phyloP scores from a whole-genome alignment of 148 eudicot genomes.

The Persicaria maculosa region DNA sequence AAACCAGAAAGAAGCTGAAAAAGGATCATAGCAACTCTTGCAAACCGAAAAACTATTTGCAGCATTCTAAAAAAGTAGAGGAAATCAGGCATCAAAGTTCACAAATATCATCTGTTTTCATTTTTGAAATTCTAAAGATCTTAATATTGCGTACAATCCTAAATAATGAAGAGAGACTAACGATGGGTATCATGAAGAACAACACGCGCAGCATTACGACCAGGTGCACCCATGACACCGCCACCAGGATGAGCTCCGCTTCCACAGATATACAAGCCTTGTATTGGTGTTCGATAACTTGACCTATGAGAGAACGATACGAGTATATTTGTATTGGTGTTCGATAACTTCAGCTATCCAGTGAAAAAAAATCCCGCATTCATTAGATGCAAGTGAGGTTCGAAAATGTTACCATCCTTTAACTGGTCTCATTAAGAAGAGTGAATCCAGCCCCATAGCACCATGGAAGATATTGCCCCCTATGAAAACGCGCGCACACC shows the following conservation, averaged over 20 bases:
- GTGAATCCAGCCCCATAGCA: conserved; percentile 91
- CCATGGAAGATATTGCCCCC: conserved; percentile 99
- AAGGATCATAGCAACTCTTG: not conserved
- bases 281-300: conserved; percentile 67
- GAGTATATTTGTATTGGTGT: conserved; percentile 42
- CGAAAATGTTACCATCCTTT: conserved; percentile 78
- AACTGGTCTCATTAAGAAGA: conserved; percentile 87
- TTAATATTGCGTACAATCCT: not conserved
- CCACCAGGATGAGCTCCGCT: conserved; percentile 98
- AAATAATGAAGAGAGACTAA: not conserved
- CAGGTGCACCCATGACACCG: conserved; percentile 97
- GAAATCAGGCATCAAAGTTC: not conserved
- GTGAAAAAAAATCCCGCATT: not conserved
- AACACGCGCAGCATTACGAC: conserved; percentile 81
- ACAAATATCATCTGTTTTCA: not conserved
- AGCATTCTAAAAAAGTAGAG: not conserved
- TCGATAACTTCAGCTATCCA: conserved; percentile 30
- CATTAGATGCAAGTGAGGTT: not conserved
- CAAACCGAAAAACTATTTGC: too few species aligned
- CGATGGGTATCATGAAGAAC: conserved; percentile 43
- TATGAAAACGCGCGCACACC: conserved; percentile 17
- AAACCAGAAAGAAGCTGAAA: too few species aligned
- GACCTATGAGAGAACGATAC: conserved; percentile 42
- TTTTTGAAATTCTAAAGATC: not conserved
- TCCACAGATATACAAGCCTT: conserved; percentile 85